Conservation (phyloP, 768 basidiomycete species). For the Trametes sanguinea region DNA sequence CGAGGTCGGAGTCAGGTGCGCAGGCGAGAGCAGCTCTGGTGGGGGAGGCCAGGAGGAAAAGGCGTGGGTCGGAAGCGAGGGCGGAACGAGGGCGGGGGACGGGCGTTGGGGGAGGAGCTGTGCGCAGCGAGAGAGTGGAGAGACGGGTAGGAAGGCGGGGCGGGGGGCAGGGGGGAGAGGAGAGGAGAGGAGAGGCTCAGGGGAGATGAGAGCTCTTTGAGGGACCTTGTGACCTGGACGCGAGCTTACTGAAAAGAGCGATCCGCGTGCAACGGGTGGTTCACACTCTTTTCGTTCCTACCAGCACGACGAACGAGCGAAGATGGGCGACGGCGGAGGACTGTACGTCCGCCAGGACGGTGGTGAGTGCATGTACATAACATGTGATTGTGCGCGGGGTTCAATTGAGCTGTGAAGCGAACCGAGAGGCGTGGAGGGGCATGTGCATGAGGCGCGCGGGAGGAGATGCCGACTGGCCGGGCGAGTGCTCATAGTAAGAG, state of each 20-base stretch:
- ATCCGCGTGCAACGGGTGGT: neutral
- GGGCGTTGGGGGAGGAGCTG: neutral
- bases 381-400: too few relatives aligned
- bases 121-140: neutral
- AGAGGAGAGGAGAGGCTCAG: neutral
- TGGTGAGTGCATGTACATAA: constrained; percentile 17
- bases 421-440: too few relatives aligned
- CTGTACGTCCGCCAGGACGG: constrained; percentile 11
- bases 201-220: neutral
- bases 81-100: neutral
- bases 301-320: neutral
- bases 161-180: too few relatives aligned
- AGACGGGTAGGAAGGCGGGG: too few relatives aligned
- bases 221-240: constrained; percentile 8
- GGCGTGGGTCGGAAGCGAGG: neutral
- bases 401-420: too few relatives aligned
- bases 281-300: neutral
- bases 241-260: neutral
- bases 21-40: neutral
- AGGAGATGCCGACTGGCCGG: too few relatives aligned
- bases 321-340: neutral
- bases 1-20: constrained; percentile 5
- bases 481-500: too few relatives aligned
- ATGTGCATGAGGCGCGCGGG: too few relatives aligned
- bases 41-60: neutral